phyloP scores from a whole-genome alignment of 2,329 filamentous ascomycete species.

The Sporothrix protearum region DNA sequence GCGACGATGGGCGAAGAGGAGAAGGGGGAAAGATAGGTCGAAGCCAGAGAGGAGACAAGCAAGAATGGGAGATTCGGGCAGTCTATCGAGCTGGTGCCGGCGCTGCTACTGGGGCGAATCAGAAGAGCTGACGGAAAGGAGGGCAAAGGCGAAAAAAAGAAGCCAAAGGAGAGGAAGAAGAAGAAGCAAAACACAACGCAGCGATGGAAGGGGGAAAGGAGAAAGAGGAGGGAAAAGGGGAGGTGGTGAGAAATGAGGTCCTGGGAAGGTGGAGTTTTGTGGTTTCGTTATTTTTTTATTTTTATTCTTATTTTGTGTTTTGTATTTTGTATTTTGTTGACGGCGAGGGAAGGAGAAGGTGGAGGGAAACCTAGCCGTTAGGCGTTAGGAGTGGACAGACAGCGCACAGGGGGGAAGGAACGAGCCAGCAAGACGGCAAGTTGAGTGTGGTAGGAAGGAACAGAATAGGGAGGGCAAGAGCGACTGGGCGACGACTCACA shows the following conservation, averaged over 20 bases:
- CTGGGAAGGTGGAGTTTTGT: slow-evolving; percentile 13
- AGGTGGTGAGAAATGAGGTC: slow-evolving; percentile 16
- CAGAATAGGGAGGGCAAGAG: neutral
- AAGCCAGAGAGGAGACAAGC: neutral
- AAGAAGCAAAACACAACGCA: neutral
- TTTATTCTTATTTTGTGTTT: slow-evolving; percentile 17
- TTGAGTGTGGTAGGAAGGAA: neutral
- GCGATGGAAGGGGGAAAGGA: neutral
- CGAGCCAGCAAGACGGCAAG: neutral
- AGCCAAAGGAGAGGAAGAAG: neutral
- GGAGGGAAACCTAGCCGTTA: slow-evolving; percentile 18
- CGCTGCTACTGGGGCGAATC: slow-evolving; percentile 8
- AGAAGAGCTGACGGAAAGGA: neutral
- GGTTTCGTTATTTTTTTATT: slow-evolving; percentile 12
- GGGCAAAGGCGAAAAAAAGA: neutral
- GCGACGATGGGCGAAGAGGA: slow-evolving; percentile 13
- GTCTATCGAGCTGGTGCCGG: neutral
- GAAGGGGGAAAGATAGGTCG: neutral
- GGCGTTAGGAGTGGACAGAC: slow-evolving; percentile 4
- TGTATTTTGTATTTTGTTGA: slow-evolving; percentile 18
- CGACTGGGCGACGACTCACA: slow-evolving; percentile 9
- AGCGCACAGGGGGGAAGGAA: neutral
- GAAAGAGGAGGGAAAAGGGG: slow-evolving; percentile 12
- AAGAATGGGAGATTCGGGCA: slow-evolving; percentile 10
- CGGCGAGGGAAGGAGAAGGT: slow-evolving; percentile 17